Base-by-base conservation (phyloP, 345 rosid species). In the Citrus reticulata region DNA sequence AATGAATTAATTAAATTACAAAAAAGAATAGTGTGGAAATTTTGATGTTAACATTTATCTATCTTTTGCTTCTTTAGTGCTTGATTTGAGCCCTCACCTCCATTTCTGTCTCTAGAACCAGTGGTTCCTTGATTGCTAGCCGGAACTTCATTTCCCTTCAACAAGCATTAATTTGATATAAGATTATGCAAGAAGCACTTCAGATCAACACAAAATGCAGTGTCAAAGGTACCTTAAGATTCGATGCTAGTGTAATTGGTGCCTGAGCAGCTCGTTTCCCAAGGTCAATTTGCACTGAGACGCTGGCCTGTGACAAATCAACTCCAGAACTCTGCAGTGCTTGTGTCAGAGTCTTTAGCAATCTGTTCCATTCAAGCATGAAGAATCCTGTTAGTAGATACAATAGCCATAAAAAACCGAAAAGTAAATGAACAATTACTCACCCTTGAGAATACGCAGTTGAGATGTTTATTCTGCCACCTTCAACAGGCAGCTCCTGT, bases 391-490 rank as follows among this genome's bases (percentile, higher is more conserved):
- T 34, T 4, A 34, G 22, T 8, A 6, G 14, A 66, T 32, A 66
- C 22, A 54, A 17, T 5, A 17, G 22, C 58, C 58, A 54, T 30
- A 39, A 24, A 7, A 51, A 51, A 34, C 6, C 42, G 17, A 27
- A 30, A 40, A 79, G 61, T 14, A 32, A 7, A 19, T 24, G 19
- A 49, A 59, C 35, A 37, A 37, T 32, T 22, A 80, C 88, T 89
- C 86, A 94, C 99, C 96, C 94, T 83, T 89, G 93, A 49, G 98
- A 97, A 80, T 94, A 94, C 9, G 81, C 90, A 72, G 89, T 93
- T 60, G 99, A 97, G 85, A 97, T 86, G 86, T 88, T 92, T 73
- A 97, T 92, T 29, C 85, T 92, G 75, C 99, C 99, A 68, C 88
- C 93, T 76, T 87, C 91, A 79, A 90, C 77, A 9, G 85, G 81